phyloP scores from a whole-genome alignment of 2,329 filamentous ascomycete genomes.

The Hymenoscyphus infarciens region DNA sequence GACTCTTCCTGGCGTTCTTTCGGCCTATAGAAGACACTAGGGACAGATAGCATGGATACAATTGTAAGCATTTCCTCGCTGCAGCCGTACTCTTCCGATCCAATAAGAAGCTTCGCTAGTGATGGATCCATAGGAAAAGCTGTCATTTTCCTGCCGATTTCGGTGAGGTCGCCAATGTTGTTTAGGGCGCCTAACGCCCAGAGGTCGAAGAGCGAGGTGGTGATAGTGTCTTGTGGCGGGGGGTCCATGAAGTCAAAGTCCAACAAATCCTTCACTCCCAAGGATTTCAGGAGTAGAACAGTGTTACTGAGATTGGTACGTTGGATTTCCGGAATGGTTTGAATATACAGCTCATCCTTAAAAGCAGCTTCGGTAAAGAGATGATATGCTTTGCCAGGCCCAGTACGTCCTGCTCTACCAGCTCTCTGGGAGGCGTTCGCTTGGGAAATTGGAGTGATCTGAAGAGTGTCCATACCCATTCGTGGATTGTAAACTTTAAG shows the following conservation, averaged over 20 bases:
- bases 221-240: conserved; percentile 95
- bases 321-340: conserved; percentile 97
- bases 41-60: conserved; percentile 95
- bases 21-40: conserved; percentile 93
- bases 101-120: conserved; percentile 90
- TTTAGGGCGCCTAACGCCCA: conserved; percentile 94
- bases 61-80: conserved; percentile 98
- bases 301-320: conserved; percentile 94
- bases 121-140: conserved; percentile 98
- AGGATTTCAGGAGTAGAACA: conserved; percentile 86
- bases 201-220: conserved; percentile 93
- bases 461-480: conserved; percentile 98
- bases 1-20: conserved; percentile 97
- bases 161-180: conserved; percentile 87
- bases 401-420: conserved; percentile 88
- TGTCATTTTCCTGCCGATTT: conserved; percentile 88
- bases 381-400: conserved; percentile 91
- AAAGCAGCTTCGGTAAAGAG: conserved; percentile 93
- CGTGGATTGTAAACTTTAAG: conserved; percentile 98
- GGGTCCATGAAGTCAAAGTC: conserved; percentile 99
- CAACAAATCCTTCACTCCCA: conserved; percentile 88
- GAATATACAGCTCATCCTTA: conserved; percentile 92
- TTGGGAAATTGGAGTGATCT: conserved; percentile 96
- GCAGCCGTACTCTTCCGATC: conserved; percentile 82
- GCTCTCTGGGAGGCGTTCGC: conserved; percentile 93